These are phyloP conservation scores for Leccinum olivaceopallidum DNA, from an alignment of 768 basidiomycete genomes.

Conservation along the genomic window DNA sequence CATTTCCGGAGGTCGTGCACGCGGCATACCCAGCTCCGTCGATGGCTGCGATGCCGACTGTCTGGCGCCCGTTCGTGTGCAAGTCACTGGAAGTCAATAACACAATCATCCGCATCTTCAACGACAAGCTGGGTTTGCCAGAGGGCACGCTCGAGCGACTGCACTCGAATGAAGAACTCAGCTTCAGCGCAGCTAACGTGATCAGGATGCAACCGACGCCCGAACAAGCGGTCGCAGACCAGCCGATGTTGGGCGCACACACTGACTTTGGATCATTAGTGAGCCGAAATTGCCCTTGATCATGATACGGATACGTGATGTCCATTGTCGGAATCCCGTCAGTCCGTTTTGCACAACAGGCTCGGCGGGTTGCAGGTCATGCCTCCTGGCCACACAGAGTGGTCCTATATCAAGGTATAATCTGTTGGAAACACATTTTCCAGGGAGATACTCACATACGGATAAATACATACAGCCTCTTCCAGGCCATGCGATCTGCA, in stretches of 20 bases:
- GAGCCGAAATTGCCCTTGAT: background rate
- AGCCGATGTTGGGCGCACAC: background rate
- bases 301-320: background rate
- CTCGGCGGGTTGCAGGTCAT: background rate
- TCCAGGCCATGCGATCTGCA: background rate
- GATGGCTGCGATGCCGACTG: background rate
- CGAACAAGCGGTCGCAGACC: background rate
- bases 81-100: background rate
- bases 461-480: background rate
- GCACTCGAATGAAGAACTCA: background rate
- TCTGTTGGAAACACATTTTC: background rate
- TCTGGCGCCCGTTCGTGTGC: too few species aligned
- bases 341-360: background rate
- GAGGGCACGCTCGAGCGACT: background rate
- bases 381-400: background rate
- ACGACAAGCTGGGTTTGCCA: background rate
- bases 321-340: background rate
- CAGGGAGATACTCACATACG: too few species aligned
- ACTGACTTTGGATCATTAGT: background rate
- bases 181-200: background rate
- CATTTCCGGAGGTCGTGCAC: background rate
- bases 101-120: background rate
- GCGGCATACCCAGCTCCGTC: background rate
- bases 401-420: background rate
- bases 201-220: background rate